Evolutionary conservation across 1,139 yeast species (phyloP).

Genomic region (Taphrina flavorubra): DNA sequence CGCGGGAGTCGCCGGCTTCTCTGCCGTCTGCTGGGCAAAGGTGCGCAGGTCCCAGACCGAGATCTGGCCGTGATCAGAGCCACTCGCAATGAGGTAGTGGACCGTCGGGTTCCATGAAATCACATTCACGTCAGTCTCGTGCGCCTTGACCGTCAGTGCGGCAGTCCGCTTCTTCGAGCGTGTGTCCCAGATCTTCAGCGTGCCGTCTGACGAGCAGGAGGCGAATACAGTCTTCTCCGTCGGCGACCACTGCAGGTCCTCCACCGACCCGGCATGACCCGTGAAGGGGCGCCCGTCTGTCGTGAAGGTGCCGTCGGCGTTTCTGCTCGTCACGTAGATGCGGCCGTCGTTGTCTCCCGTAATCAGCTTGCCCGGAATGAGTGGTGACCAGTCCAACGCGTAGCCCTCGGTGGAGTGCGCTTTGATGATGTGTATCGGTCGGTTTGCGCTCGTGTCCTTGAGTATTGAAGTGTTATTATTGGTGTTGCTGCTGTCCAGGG

Average conservation of each 20-base stretch:
- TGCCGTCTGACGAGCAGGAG: slow-evolving; percentile 89
- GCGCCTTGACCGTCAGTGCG: slow-evolving; percentile 81
- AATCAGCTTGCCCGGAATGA: slow-evolving; percentile 66
- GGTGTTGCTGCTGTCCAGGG: slow-evolving; percentile 83
- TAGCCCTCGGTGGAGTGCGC: slow-evolving; percentile 93
- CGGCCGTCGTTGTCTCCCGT: slow-evolving; percentile 68
- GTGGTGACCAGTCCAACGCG: slow-evolving; percentile 95
- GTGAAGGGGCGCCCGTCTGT: slow-evolving; percentile 82
- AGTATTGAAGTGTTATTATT: slow-evolving; percentile 48
- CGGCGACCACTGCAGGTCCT: slow-evolving; percentile 96
- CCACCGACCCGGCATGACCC: slow-evolving; percentile 68
- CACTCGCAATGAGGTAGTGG: slow-evolving; percentile 85
- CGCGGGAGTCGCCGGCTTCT: slow-evolving; percentile 66
- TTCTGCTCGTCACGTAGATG: slow-evolving; percentile 68
- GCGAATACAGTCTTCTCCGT: slow-evolving; percentile 93
- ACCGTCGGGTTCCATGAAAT: slow-evolving; percentile 94
- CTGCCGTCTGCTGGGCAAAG: slow-evolving; percentile 56
- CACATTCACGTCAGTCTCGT: slow-evolving; percentile 86
- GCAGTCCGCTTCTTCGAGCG: slow-evolving; percentile 83
- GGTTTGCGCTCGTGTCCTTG: slow-evolving; percentile 76
- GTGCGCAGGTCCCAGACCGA: slow-evolving; percentile 97
- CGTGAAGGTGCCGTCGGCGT: slow-evolving; percentile 74
- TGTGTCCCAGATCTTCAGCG: slow-evolving; percentile 94
- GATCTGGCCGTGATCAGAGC: slow-evolving; percentile 98
- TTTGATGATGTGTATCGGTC: slow-evolving; percentile 83